Evolutionary conservation across 2,329 filamentous ascomycete genomes (phyloP).

Genomic region (Stylonectria norvegica): DNA sequence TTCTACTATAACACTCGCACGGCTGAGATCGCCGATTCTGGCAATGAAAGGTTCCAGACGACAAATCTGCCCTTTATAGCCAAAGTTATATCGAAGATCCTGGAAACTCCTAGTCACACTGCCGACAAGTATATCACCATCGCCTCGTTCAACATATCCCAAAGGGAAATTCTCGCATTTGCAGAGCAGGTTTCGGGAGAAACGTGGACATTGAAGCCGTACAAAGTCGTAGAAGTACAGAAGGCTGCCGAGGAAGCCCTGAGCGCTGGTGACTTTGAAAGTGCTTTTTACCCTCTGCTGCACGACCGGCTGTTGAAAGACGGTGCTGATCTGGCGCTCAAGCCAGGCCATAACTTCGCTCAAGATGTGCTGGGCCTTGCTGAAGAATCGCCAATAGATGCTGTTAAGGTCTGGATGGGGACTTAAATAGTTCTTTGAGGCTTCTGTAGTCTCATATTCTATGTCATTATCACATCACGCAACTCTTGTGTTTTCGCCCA

Average conservation of each 20-base stretch:
- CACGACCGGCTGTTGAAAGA: slow-evolving; percentile 3
- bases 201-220: slow-evolving; percentile 3
- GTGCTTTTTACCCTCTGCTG: slow-evolving; percentile 4
- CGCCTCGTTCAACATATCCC: slow-evolving; percentile 6
- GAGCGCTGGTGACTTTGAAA: slow-evolving; percentile 1
- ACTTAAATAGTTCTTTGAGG: too few species aligned
- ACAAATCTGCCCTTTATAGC: slow-evolving; percentile 3
- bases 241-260: slow-evolving; percentile 2
- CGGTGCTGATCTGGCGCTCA: slow-evolving; percentile 3
- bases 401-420: slow-evolving; percentile 5
- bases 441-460: too few species aligned
- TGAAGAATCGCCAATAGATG: slow-evolving; percentile 1
- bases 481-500: too few species aligned
- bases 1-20: slow-evolving; percentile 1
- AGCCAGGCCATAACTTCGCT: slow-evolving; percentile 1
- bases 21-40: slow-evolving; percentile 4
- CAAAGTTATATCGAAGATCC: background rate
- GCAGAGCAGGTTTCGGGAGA: background rate
- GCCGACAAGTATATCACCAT: slow-evolving; percentile 2
- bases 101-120: background rate
- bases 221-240: slow-evolving; percentile 2
- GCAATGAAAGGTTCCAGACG: slow-evolving; percentile 5
- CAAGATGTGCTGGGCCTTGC: background rate
- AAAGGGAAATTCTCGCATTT: slow-evolving; percentile 2
- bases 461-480: too few species aligned